Percentiles rank a stretch among this genome's conserved stretches.
Evolutionary conservation across 495 filamentous ascomycete species (phyloP).

Genomic region (Penicillium alfredii): DNA sequence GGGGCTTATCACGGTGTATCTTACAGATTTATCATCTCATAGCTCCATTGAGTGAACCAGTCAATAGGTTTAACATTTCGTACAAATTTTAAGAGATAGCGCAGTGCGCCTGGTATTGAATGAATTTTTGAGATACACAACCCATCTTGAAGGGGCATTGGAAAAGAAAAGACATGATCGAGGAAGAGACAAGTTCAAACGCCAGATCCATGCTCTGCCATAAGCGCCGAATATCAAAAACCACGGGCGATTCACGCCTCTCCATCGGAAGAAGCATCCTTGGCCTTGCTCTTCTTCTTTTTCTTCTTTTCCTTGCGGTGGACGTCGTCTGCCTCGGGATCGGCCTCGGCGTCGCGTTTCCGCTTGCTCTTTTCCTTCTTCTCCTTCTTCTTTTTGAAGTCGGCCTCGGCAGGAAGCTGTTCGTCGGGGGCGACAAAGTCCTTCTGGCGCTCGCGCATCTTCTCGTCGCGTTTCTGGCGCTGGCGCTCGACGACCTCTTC

Average conservation of each 20-base stretch:
- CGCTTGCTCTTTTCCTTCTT: constrained; percentile 38
- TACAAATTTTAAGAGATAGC: too few species aligned
- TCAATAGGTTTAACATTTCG: too few species aligned
- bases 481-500: constrained; percentile 76
- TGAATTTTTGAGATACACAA: constrained; percentile 16
- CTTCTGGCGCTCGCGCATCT: constrained; percentile 75
- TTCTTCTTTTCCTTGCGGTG: constrained; percentile 43
- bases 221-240: constrained; percentile 25
- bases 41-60: too few species aligned
- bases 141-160: constrained; percentile 9
- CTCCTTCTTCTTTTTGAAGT: constrained; percentile 48
- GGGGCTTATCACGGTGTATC: too few species aligned
- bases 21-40: too few species aligned
- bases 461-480: constrained; percentile 79
- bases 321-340: constrained; percentile 29
- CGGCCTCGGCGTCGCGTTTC: constrained; percentile 37
- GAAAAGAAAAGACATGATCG: constrained; percentile 11
- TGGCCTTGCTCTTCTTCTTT: constrained; percentile 44
- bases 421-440: constrained; percentile 85
- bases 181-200: constrained; percentile 9
- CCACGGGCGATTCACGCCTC: constrained; percentile 20
- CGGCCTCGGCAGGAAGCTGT: constrained; percentile 41
- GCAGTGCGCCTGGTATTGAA: too few species aligned
- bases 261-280: constrained; percentile 29
- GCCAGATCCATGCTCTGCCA: constrained; percentile 31